These are phyloP conservation scores for Silene uniflora DNA, from an alignment of 148 eudicot genomes.

Conservation along the genomic window DNA sequence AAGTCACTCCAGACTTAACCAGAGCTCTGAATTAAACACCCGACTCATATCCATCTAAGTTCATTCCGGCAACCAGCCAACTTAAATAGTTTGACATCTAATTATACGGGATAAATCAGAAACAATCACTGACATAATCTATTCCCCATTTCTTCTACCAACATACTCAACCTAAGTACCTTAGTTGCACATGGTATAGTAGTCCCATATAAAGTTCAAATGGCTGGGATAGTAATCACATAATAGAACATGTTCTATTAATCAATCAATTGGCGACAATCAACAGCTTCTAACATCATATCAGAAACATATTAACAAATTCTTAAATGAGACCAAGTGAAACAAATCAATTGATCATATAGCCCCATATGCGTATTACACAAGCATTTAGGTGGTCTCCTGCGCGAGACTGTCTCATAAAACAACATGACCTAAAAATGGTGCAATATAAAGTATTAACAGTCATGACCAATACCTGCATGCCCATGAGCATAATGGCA, in stretches of 20 bases:
- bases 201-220: too few relatives aligned
- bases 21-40: background rate
- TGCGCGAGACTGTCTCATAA: too few relatives aligned
- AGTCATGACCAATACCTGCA: constrained; percentile 45
- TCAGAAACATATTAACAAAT: too few relatives aligned
- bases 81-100: background rate
- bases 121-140: background rate
- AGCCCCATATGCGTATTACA: background rate
- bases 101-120: background rate
- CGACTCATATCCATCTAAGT: background rate
- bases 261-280: background rate
- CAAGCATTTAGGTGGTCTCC: too few relatives aligned
- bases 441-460: background rate
- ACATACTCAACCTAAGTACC: background rate
- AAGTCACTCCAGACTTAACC: background rate
- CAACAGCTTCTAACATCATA: background rate
- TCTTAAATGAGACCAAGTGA: background rate
- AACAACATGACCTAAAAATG: background rate
- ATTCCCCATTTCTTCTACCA: background rate
- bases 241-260: background rate
- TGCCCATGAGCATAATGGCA: constrained; percentile 91
- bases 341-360: background rate
- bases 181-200: background rate
- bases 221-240: background rate
- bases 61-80: background rate